Evolutionary conservation across 331 rosid species (phyloP), one percentile per base, ranked within the genome.

Genomic region (Spiraea crenata): DNA sequence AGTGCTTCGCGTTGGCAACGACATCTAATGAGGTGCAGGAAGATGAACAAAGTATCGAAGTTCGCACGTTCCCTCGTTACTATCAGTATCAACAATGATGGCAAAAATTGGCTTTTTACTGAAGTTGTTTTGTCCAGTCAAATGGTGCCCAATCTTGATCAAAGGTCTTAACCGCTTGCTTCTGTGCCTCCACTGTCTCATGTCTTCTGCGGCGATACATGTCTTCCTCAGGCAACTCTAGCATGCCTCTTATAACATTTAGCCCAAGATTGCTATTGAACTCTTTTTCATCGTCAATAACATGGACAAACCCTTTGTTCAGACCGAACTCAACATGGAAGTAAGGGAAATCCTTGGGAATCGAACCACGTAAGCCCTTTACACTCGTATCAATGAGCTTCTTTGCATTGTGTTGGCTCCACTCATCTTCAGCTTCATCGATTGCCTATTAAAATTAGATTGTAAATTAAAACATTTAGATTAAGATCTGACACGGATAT

Each of bases 321-420:
- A 93, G 80, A 34, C 98, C 97, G 54, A 93, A 93, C 67, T 93
- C 97, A 3, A 90, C 97, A 3, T 87, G 92, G 46, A 88, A 88
- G 71, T 92, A 92, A 0, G 98, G 93, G 56, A 90, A 88, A 58
- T 88, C 55, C 71, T 84, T 80, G 6, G 96, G 92, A 64, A 90
- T 84, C 17, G 87, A 88, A 71, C 87, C 87, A 20, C 89, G 88
- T 74, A 90, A 50, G 40, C 96, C 96, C 81, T 88, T 87, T 62
- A 73, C 67, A 47, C 88, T 85, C 4, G 95, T 89, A 64, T 89
- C 95, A 1, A 92, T 88, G 1, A 92, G 91, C 67, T 78, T 90
- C 69, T 92, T 92, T 0, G 96, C 96, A 54, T 88, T 83, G 75
- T 87, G 96, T 71, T 89, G 98, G 76, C 96, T 90, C 98, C 91